Evolutionary conservation across 2,329 filamentous ascomycete genomes (phyloP).

Genomic region (Colletotrichum sp.): DNA sequence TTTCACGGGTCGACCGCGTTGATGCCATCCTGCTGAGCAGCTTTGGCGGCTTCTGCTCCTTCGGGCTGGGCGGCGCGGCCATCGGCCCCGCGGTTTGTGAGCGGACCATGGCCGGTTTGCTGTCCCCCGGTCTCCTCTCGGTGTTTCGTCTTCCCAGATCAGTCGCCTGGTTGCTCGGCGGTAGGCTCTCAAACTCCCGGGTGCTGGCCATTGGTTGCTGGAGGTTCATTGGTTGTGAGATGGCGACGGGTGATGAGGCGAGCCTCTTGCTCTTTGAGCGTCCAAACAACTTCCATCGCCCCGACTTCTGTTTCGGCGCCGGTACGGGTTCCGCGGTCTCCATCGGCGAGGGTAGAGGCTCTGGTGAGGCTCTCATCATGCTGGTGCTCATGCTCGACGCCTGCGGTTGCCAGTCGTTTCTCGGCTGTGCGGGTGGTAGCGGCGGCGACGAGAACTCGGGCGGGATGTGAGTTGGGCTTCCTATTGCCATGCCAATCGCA

Average conservation of each 20-base stretch:
- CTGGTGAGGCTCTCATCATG: constrained; percentile 12
- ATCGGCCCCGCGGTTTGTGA: constrained; percentile 44
- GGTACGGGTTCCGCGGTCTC: neutral
- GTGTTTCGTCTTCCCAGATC: constrained; percentile 42
- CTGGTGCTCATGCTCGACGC: constrained; percentile 21
- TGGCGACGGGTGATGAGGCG: constrained; percentile 14
- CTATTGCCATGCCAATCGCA: constrained; percentile 76
- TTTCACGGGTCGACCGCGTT: constrained; percentile 16
- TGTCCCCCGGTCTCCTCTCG: constrained; percentile 37
- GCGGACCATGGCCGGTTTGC: constrained; percentile 49
- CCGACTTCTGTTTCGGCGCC: constrained; percentile 52
- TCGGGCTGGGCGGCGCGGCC: constrained; percentile 3
- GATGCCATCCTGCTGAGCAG: constrained; percentile 22
- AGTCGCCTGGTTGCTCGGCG: neutral
- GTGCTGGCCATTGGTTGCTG: neutral
- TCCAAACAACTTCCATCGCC: constrained; percentile 66
- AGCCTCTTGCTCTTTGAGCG: constrained; percentile 40
- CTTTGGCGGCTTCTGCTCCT: constrained; percentile 22
- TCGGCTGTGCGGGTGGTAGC: neutral
- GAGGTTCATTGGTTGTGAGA: constrained; percentile 16
- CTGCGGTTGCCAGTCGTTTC: constrained; percentile 31
- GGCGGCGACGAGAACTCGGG: constrained; percentile 24
- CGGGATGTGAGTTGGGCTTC: constrained; percentile 64
- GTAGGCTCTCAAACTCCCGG: neutral
- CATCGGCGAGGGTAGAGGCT: neutral